These are phyloP conservation scores for Allantophomopsis cytisporea DNA, from an alignment of 2,329 filamentous ascomycete species.

Conservation along the genomic window DNA sequence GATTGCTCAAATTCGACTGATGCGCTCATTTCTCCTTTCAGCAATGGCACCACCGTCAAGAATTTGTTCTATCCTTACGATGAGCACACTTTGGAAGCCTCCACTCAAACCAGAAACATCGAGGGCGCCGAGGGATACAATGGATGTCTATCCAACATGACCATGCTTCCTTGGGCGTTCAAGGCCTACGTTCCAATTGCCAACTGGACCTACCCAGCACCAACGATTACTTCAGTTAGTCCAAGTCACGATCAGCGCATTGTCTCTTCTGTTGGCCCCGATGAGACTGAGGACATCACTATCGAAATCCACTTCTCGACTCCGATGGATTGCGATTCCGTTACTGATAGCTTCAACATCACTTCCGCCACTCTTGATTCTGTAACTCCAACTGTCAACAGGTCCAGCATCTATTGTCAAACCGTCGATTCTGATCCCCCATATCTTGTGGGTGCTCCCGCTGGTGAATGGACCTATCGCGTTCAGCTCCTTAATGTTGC, in stretches of 20 bases:
- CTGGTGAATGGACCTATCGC: constrained; percentile 37
- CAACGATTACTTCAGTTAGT: constrained; percentile 39
- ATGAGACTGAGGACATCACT: constrained; percentile 8
- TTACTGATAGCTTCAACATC: constrained; percentile 33
- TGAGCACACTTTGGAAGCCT: constrained; percentile 31
- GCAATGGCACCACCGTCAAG: constrained; percentile 36
- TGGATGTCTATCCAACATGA: constrained; percentile 35
- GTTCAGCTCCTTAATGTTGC: constrained; percentile 38
- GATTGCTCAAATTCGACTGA: constrained; percentile 32
- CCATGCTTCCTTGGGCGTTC: constrained; percentile 36
- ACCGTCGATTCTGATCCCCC: constrained; percentile 14
- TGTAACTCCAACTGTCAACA: constrained; percentile 24
- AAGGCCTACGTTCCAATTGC: constrained; percentile 39
- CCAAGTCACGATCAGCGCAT: constrained; percentile 42
- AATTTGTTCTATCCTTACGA: constrained; percentile 49
- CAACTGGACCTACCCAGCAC: constrained; percentile 32
- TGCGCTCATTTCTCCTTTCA: constrained; percentile 38
- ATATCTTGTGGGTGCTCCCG: constrained; percentile 34
- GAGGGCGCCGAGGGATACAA: constrained; percentile 29
- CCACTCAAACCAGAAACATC: constrained; percentile 30
- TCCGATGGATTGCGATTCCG: constrained; percentile 41
- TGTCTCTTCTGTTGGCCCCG: constrained; percentile 22
- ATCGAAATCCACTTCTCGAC: constrained; percentile 43
- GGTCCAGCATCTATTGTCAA: constrained; percentile 23
- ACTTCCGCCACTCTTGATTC: constrained; percentile 36